Conservation (phyloP, 2,329 filamentous ascomycete genomes). For the Alternaria sp. region DNA sequence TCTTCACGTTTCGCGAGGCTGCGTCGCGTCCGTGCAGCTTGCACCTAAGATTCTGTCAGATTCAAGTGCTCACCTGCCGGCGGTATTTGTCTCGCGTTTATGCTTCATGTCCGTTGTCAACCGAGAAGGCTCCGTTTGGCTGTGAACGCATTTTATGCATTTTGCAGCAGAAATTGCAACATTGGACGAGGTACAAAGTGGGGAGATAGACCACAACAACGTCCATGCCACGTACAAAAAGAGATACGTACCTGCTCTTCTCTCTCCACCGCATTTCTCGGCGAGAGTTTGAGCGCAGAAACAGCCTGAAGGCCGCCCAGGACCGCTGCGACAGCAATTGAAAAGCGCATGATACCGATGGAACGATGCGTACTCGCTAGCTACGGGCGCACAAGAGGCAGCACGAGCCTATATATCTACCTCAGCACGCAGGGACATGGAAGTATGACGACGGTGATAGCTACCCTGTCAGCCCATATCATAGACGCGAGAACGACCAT, state of each 20-base stretch:
- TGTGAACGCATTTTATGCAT: neutral
- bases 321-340: conserved; percentile 29
- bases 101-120: neutral
- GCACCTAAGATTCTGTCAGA: conserved; percentile 24
- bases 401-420: conserved; percentile 13
- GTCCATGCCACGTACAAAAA: neutral
- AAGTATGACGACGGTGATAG: conserved; percentile 6
- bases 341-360: conserved; percentile 36
- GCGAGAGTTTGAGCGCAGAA: conserved; percentile 29
- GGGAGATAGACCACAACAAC: neutral
- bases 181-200: neutral
- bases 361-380: conserved; percentile 8
- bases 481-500: conserved; percentile 17
- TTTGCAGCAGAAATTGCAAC: neutral
- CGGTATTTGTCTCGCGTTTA: neutral
- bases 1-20: conserved; percentile 41
- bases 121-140: neutral
- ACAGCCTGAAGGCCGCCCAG: conserved; percentile 38
- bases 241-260: conserved; percentile 33
- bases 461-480: conserved; percentile 18
- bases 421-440: neutral
- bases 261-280: conserved; percentile 30
- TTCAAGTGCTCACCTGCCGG: neutral
- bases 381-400: neutral
- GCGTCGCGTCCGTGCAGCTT: conserved; percentile 26